A percentile compares a stretch with the other conserved stretches of the same genome.
Conservation (phyloP, 768 basidiomycete species). For the Tylopilus sp. region DNA sequence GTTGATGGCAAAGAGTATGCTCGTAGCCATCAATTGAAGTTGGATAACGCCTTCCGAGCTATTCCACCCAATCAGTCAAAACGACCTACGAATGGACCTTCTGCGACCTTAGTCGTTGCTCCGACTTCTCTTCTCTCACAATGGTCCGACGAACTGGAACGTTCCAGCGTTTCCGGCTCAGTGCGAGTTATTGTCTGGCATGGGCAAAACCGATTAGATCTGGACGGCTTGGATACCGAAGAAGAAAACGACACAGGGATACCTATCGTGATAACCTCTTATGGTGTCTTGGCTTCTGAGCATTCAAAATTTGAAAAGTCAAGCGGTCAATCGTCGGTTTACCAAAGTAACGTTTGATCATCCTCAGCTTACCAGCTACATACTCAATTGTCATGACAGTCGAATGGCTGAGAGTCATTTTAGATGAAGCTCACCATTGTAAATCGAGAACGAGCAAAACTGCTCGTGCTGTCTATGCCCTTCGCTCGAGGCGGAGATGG, state of each 20-base stretch:
- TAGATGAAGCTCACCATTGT: slow-evolving; percentile 95
- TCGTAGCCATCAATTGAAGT: slow-evolving; percentile 55
- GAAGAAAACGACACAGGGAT: slow-evolving; percentile 50
- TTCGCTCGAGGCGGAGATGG: slow-evolving; percentile 80
- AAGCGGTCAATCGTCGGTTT: slow-evolving; percentile 53
- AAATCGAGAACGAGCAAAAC: slow-evolving; percentile 87
- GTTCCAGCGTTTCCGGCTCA: slow-evolving; percentile 71
- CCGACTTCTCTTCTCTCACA: slow-evolving; percentile 90
- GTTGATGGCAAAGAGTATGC: slow-evolving; percentile 25
- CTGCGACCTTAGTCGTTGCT: slow-evolving; percentile 85
- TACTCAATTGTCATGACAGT: slow-evolving; percentile 41
- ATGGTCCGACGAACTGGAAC: slow-evolving; percentile 89
- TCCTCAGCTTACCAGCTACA: background rate
- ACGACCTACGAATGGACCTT: slow-evolving; percentile 32
- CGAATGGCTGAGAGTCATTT: slow-evolving; percentile 76
- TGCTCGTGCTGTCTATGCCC: slow-evolving; percentile 83
- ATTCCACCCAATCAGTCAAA: slow-evolving; percentile 32
- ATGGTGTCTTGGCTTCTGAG: slow-evolving; percentile 89
- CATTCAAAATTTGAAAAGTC: slow-evolving; percentile 67
- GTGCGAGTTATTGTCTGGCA: slow-evolving; percentile 79
- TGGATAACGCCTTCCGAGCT: slow-evolving; percentile 62
- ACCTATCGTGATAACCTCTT: slow-evolving; percentile 87
- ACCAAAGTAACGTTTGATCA: slow-evolving; percentile 55
- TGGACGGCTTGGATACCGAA: slow-evolving; percentile 59
- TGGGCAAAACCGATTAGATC: slow-evolving; percentile 77